Percentiles rank a stretch among this genome's conserved stretches.
Evolutionary conservation across 2,329 filamentous ascomycete species (phyloP).

Genomic region (Botrytis sinoallii): DNA sequence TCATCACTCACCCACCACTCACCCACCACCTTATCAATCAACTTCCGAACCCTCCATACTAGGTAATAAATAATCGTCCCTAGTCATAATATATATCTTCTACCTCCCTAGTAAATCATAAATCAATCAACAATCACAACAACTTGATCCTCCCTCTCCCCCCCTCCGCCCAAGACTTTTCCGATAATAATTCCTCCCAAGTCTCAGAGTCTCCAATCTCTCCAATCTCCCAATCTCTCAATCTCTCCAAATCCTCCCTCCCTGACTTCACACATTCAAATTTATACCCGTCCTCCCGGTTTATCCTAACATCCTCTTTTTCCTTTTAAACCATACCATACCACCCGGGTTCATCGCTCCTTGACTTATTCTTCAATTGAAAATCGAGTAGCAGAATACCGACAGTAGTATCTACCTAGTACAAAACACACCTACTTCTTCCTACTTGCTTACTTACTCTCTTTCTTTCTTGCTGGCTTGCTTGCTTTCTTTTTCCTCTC

Average conservation of each 20-base stretch:
- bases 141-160: background rate
- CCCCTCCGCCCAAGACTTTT: background rate
- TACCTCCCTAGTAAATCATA: background rate
- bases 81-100: background rate
- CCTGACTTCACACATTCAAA: background rate
- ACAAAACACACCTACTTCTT: background rate
- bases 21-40: no score
- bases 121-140: background rate
- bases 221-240: background rate
- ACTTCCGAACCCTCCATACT: background rate
- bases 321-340: background rate
- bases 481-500: background rate
- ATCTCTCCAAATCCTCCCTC: background rate
- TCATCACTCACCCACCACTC: no score
- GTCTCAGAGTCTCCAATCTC: background rate
- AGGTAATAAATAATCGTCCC: background rate
- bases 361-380: background rate
- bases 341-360: background rate
- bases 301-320: background rate
- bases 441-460: background rate
- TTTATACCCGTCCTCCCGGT: background rate
- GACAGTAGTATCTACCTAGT: background rate
- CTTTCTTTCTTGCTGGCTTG: no score
- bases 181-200: conserved; percentile 4
- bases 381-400: background rate